phyloP scores from a whole-genome alignment of 2,329 filamentous ascomycete genomes.

The Pezizomycotina sp. region DNA sequence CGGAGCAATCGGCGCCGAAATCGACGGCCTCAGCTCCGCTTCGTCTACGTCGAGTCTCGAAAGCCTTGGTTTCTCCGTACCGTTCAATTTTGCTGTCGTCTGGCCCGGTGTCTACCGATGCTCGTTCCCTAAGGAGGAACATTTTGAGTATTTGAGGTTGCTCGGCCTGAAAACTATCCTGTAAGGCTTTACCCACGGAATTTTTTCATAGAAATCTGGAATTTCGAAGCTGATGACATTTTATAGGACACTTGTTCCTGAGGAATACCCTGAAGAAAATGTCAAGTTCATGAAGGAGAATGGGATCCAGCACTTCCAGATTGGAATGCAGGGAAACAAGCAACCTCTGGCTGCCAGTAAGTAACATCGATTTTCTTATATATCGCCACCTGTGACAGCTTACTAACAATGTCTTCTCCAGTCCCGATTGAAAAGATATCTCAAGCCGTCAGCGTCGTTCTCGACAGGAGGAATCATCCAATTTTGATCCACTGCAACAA shows the following conservation, averaged over 20 bases:
- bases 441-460: slow-evolving; percentile 51
- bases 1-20: too few species aligned
- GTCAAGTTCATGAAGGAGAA: slow-evolving; percentile 46
- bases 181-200: slow-evolving; percentile 33
- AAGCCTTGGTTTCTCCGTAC: too few species aligned
- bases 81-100: slow-evolving; percentile 58
- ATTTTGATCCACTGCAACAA: slow-evolving; percentile 86
- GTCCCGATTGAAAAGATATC: slow-evolving; percentile 50
- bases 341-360: slow-evolving; percentile 43
- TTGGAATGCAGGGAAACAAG: slow-evolving; percentile 78
- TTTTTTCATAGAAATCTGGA: background rate
- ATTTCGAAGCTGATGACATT: slow-evolving; percentile 4
- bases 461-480: slow-evolving; percentile 59
- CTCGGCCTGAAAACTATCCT: slow-evolving; percentile 65
- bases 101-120: slow-evolving; percentile 62
- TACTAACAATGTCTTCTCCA: slow-evolving; percentile 17
- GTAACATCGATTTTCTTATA: slow-evolving; percentile 4
- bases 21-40: too few species aligned
- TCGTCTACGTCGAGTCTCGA: too few species aligned
- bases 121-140: slow-evolving; percentile 55
- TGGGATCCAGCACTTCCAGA: slow-evolving; percentile 54
- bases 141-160: slow-evolving; percentile 51
- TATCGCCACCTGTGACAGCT: slow-evolving; percentile 10
- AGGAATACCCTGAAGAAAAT: slow-evolving; percentile 35
- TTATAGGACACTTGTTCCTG: slow-evolving; percentile 36